Percentiles rank a stretch among this genome's conserved stretches.
These are phyloP conservation scores for Monilinia fructigena DNA, from an alignment of 2,329 filamentous ascomycete genomes.

Conservation along the genomic window DNA sequence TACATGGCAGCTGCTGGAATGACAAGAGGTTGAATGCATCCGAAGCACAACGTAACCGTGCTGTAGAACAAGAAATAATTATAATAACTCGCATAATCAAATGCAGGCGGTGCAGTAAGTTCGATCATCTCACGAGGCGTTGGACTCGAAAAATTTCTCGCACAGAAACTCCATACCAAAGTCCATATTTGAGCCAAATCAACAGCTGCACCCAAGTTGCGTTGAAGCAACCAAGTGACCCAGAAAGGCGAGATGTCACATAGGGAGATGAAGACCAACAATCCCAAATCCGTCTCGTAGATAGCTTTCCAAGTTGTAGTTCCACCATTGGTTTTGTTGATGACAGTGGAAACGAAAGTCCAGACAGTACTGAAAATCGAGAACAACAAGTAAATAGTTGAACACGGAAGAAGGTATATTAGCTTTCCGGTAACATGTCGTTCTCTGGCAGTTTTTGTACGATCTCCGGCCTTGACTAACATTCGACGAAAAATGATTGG, in stretches of 20 bases:
- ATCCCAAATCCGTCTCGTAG: slow-evolving; percentile 59
- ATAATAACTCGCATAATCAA: slow-evolving; percentile 96
- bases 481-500: slow-evolving; percentile 90
- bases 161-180: slow-evolving; percentile 79
- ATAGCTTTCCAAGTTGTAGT: slow-evolving; percentile 69
- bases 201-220: slow-evolving; percentile 88
- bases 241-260: slow-evolving; percentile 86
- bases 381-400: slow-evolving; percentile 95
- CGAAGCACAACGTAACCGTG: slow-evolving; percentile 83
- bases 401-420: slow-evolving; percentile 90
- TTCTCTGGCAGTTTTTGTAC: slow-evolving; percentile 89
- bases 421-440: slow-evolving; percentile 87
- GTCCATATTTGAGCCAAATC: slow-evolving; percentile 89
- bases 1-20: slow-evolving; percentile 85
- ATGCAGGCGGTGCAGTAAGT: slow-evolving; percentile 84
- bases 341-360: slow-evolving; percentile 66
- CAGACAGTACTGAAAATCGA: slow-evolving; percentile 86
- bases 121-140: slow-evolving; percentile 91
- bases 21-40: slow-evolving; percentile 81
- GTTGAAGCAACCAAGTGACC: slow-evolving; percentile 90
- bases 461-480: slow-evolving; percentile 78
- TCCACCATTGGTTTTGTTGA: slow-evolving; percentile 56
- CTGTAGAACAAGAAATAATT: slow-evolving; percentile 97
- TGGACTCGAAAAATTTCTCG: slow-evolving; percentile 78
- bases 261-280: slow-evolving; percentile 67